These are phyloP conservation scores for Colletotrichum sp. DNA, from an alignment of 2,329 filamentous ascomycete species.

Conservation along the genomic window DNA sequence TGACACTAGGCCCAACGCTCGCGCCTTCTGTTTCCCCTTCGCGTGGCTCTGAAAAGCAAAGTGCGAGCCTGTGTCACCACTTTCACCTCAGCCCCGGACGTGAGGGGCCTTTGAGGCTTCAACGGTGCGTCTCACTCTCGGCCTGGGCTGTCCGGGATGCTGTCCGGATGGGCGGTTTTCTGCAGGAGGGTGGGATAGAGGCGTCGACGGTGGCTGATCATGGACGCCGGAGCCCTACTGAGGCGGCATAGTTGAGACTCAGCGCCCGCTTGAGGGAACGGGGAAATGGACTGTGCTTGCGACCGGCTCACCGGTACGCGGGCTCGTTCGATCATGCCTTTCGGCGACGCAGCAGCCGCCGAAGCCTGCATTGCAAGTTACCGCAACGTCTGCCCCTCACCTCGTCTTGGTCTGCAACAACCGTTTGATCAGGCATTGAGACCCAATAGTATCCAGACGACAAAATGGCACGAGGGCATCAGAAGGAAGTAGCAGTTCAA, in stretches of 20 bases:
- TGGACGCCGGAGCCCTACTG: neutral
- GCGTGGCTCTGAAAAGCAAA: neutral
- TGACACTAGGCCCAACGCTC: neutral
- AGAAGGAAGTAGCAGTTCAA: neutral
- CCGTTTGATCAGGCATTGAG: neutral
- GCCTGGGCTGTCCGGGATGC: neutral
- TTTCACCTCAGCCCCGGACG: neutral
- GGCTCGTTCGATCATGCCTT: neutral
- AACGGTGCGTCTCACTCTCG: constrained; percentile 16
- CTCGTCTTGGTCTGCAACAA: neutral
- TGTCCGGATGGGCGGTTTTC: neutral
- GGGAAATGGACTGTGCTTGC: neutral
- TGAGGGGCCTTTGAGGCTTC: neutral
- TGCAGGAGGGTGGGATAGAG: neutral
- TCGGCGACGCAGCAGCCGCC: neutral
- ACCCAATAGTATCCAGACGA: neutral
- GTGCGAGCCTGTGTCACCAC: neutral
- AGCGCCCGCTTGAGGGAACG: neutral
- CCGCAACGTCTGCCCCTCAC: neutral
- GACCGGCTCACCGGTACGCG: neutral
- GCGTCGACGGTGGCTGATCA: constrained; percentile 5
- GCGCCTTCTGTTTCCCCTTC: neutral
- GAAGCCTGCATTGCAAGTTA: neutral
- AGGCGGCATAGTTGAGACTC: neutral
- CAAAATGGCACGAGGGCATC: neutral